Percentiles rank a stretch among this genome's conserved stretches.
Evolutionary conservation across 2,329 filamentous ascomycete genomes (phyloP).

Genomic region (Zymoseptoria brevis): DNA sequence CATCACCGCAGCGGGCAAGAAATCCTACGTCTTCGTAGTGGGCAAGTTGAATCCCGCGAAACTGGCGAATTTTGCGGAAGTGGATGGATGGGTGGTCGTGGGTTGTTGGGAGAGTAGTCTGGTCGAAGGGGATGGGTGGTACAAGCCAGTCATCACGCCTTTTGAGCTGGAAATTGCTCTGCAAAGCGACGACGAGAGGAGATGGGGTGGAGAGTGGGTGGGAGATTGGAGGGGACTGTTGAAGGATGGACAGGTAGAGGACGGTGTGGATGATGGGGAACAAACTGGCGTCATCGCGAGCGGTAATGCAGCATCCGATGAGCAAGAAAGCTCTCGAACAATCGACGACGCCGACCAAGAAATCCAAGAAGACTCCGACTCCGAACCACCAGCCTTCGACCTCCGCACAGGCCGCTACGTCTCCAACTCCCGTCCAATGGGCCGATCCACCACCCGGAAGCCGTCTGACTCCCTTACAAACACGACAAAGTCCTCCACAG

Average conservation of each 20-base stretch:
- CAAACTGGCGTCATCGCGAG: constrained; percentile 26
- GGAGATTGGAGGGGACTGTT: constrained; percentile 71
- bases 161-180: constrained; percentile 82
- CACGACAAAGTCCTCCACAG: constrained; percentile 27
- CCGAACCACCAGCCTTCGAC: constrained; percentile 77
- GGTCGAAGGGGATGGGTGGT: constrained; percentile 83
- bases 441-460: constrained; percentile 15
- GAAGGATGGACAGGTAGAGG: constrained; percentile 12
- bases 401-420: constrained; percentile 79
- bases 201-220: constrained; percentile 86
- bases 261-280: constrained; percentile 1
- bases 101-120: constrained; percentile 97
- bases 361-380: constrained; percentile 55
- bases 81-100: constrained; percentile 94
- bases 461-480: constrained; percentile 3
- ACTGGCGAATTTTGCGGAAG: constrained; percentile 89
- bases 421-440: constrained; percentile 69
- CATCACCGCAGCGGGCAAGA: constrained; percentile 78
- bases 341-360: constrained; percentile 59
- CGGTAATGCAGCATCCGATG: constrained; percentile 30
- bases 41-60: constrained; percentile 95
- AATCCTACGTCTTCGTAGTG: constrained; percentile 91
- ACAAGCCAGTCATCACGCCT: constrained; percentile 83
- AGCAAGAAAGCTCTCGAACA: not conserved
- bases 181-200: constrained; percentile 62